phyloP scores from a whole-genome alignment of 2,329 filamentous ascomycete species.

The Cladosporium sp. region DNA sequence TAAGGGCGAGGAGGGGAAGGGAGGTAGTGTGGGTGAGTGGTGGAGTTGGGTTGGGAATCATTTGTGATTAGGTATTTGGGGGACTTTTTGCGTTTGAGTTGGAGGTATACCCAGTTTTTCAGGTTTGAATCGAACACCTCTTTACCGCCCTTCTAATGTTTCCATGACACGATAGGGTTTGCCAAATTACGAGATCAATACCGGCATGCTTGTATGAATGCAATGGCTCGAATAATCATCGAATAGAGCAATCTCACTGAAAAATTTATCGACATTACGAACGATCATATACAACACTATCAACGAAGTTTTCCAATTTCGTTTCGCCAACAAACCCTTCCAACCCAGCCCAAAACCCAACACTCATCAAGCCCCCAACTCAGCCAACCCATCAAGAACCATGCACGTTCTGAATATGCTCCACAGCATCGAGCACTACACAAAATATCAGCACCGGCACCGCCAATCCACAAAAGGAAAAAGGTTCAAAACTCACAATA shows the following conservation, averaged over 20 bases:
- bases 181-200: too few relatives aligned
- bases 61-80: neutral
- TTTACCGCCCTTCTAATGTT: neutral
- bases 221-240: too few relatives aligned
- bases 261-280: too few relatives aligned
- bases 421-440: slow-evolving; percentile 28
- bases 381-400: neutral
- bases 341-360: neutral
- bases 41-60: slow-evolving; percentile 75
- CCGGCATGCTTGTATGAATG: too few relatives aligned
- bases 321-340: neutral
- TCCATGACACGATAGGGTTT: too few relatives aligned
- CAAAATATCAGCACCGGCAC: slow-evolving; percentile 5
- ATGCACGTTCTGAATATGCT: slow-evolving; percentile 27
- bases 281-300: too few relatives aligned
- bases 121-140: too few relatives aligned
- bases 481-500: slow-evolving; percentile 21
- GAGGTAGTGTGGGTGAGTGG: slow-evolving; percentile 73
- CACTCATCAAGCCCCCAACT: too few relatives aligned
- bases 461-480: neutral
- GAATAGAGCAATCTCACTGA: too few relatives aligned
- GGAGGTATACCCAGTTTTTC: too few relatives aligned
- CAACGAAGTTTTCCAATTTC: neutral
- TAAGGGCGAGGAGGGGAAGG: slow-evolving; percentile 58
- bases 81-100: too few relatives aligned